Evolutionary conservation across 2,329 filamentous ascomycete genomes (phyloP).

Genomic region (Beauveria caledonica): DNA sequence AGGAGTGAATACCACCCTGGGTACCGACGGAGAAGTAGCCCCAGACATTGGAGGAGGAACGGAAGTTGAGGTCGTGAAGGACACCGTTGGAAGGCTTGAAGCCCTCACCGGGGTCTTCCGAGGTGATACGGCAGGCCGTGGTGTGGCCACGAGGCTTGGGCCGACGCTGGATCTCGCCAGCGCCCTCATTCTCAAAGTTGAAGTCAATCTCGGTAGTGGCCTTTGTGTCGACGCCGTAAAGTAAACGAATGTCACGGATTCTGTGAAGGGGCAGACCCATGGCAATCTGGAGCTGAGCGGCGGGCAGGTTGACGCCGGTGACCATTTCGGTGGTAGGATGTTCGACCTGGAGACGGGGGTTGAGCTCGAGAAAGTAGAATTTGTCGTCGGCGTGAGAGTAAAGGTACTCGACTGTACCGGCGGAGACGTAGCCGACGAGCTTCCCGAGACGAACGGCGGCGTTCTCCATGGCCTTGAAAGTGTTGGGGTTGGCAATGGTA

Average conservation of each 20-base stretch:
- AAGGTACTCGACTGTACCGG: constrained; percentile 96
- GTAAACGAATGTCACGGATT: constrained; percentile 88
- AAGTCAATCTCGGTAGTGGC: constrained; percentile 86
- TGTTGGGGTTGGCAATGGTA: constrained; percentile 81
- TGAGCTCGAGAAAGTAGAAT: constrained; percentile 98
- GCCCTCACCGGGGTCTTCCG: constrained; percentile 95
- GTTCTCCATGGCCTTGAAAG: constrained; percentile 94
- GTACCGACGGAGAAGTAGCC: constrained; percentile 99
- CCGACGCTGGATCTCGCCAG: constrained; percentile 74
- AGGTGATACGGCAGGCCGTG: constrained; percentile 97
- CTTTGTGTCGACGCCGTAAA: constrained; percentile 93
- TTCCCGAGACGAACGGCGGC: constrained; percentile 89
- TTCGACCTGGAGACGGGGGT: constrained; percentile 98
- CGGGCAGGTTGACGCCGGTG: constrained; percentile 91
- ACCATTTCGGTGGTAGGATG: constrained; percentile 99
- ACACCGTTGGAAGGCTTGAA: constrained; percentile 99
- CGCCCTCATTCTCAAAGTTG: constrained; percentile 83
- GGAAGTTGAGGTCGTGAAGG: constrained; percentile 98
- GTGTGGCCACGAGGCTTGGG: constrained; percentile 94
- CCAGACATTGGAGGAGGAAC: constrained; percentile 98
- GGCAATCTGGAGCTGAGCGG: constrained; percentile 94
- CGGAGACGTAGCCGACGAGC: constrained; percentile 95
- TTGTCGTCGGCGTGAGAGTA: constrained; percentile 98
- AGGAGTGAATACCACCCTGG: constrained; percentile 94
- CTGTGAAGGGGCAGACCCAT: constrained; percentile 97